Base-by-base conservation (phyloP, 148 eudicot genomes). In the Salicornia ramosissima region DNA sequence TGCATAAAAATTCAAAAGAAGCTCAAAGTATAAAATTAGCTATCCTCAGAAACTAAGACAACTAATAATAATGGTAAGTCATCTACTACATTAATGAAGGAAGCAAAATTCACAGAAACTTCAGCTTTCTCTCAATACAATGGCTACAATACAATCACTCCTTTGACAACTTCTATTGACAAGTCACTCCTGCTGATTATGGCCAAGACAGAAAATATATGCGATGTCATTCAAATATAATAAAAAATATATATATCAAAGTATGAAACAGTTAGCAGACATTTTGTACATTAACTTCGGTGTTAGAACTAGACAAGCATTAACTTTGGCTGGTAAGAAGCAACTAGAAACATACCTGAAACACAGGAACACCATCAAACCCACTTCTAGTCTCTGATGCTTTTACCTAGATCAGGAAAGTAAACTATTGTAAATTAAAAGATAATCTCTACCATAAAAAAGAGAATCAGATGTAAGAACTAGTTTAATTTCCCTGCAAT, bases 301-400 rank as follows among this genome's bases (percentile, higher is more conserved):
- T n/a, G n/a, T n/a, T n/a, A n/a, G n/a, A n/a, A n/a, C n/a, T n/a
- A n/a, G n/a, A n/a, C n/a, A n/a, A n/a, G n/a, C n/a, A n/a, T n/a
- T n/a, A n/a, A n/a, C n/a, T n/a, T n/a, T n/a, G n/a, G n/a, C n/a
- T n/a, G n/a, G n/a, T n/a, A n/a, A n/a, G n/a, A n/a, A n/a, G n/a
- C n/a, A n/a, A n/a, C n/a, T n/a, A 22, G 22, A 21, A 12, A 60
- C 68, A 68, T 74, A 93, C 98, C 98, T 93, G 98, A 71, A 93
- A 93, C 71, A 93, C 90, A 21, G 98, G 98, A 71, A 93, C 98
- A 70, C 98, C 98, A 24, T 90, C 98, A 82, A 93, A 93, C 46
- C 94, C 94, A 70, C 78, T 80, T 77, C 52, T 84, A 67, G 47
- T 24, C 69, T 82, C 84, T 51, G 88, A 83, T 67, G 90, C 85